These are phyloP conservation scores for Leptomonas seymouri DNA, from an alignment of 208 protist genomes.

Conservation along the genomic window DNA sequence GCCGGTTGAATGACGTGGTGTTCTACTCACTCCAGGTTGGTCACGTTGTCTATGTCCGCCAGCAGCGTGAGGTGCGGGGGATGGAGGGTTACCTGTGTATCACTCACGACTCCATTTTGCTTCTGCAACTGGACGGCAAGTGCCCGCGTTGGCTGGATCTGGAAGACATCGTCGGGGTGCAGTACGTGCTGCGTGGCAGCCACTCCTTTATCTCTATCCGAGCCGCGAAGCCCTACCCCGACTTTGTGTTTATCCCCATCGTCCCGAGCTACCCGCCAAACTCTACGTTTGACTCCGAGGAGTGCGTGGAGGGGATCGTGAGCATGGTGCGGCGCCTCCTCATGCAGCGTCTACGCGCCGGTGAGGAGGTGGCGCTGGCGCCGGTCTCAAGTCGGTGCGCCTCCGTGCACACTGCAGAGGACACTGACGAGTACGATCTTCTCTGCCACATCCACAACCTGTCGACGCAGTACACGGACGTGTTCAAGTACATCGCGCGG, in stretches of 20 bases:
- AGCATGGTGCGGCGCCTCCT: slow-evolving; percentile 48
- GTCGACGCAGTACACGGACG: slow-evolving; percentile 29
- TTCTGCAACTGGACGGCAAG: slow-evolving; percentile 45
- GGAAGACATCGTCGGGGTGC: slow-evolving; percentile 44
- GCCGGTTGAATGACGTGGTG: slow-evolving; percentile 43
- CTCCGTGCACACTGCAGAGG: slow-evolving; percentile 24
- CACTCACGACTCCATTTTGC: slow-evolving; percentile 48
- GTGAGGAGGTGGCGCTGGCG: slow-evolving; percentile 40
- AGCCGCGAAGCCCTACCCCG: slow-evolving; percentile 36
- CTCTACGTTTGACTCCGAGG: slow-evolving; percentile 48
- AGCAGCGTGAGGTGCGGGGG: slow-evolving; percentile 50
- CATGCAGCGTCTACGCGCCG: slow-evolving; percentile 43
- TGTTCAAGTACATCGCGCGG: slow-evolving; percentile 46
- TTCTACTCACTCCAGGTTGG: slow-evolving; percentile 58
- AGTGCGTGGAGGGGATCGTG: slow-evolving; percentile 43
- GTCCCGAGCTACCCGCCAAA: slow-evolving; percentile 43
- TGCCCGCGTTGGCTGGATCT: slow-evolving; percentile 52
- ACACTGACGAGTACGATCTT: slow-evolving; percentile 39
- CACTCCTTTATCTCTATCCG: slow-evolving; percentile 48
- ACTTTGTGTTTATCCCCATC: slow-evolving; percentile 53
- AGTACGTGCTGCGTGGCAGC: slow-evolving; percentile 44
- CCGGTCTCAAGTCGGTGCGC: slow-evolving; percentile 20
- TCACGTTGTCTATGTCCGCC: slow-evolving; percentile 47
- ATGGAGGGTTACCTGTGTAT: slow-evolving; percentile 46
- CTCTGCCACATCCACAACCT: slow-evolving; percentile 45